Base-by-base conservation (phyloP, 768 basidiomycete genomes). In the Myochromella boudieri region DNA sequence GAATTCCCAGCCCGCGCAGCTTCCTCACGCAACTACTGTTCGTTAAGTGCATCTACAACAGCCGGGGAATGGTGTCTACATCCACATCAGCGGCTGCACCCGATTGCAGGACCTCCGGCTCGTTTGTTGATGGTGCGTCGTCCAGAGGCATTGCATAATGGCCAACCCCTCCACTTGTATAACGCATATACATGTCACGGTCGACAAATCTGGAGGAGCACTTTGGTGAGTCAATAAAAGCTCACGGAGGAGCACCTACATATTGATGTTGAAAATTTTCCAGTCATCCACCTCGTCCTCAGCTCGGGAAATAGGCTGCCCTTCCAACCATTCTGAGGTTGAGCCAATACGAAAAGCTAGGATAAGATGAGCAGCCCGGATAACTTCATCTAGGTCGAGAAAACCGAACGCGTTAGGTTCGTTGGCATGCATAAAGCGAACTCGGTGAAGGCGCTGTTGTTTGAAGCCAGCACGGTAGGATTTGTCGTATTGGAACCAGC, bases 141-240 rank as follows among this genome's bases (percentile, higher is more conserved):
- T 17, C 18, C 4, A 47, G 25, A 6, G 34, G 28, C 1, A 51
- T 53, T 4, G 22, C 42, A 20, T 52, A 52, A 25, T 68, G 67
- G 0, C 66, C 63, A 9, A 68, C 43, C 0, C 64, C 60, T 0
- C 62, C 54, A 0, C 63, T 64, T 0, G 37, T 36, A 7, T 61
- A 59, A 0, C 52, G 33, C 63, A 66, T 65, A 21, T 54, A 56
- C 52, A 62, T 62, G 36, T 66, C 58, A 9, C 62, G n/a, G n/a
- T n/a, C n/a, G n/a, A n/a, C n/a, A n/a, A n/a, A n/a, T n/a, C n/a
- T n/a, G n/a, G n/a, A n/a, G n/a, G n/a, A n/a, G n/a, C n/a, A n/a
- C n/a, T n/a, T n/a, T n/a, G n/a, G n/a, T n/a, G n/a, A n/a, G n/a
- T n/a, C n/a, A n/a, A n/a, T n/a, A n/a, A n/a, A n/a, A n/a, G n/a